Conservation (phyloP, 345 rosid genomes). For the Excoecaria cochinchinensis region DNA sequence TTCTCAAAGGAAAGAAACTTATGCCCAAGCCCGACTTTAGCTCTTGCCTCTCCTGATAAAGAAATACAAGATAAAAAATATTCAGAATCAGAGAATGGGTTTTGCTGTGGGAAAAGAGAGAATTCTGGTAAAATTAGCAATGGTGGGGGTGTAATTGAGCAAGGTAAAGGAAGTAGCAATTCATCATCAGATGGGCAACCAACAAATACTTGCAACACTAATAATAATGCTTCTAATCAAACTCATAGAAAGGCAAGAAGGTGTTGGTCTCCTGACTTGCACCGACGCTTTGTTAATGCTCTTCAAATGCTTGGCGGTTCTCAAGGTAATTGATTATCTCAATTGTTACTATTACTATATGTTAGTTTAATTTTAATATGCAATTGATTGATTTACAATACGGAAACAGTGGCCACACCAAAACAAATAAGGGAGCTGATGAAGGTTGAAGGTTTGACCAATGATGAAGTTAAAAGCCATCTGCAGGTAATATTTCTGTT, state of each 20-base stretch:
- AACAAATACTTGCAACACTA: slow-evolving; percentile 15
- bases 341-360: neutral
- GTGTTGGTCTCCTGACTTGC: slow-evolving; percentile 99
- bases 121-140: slow-evolving; percentile 19
- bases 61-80: slow-evolving; percentile 57
- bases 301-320: slow-evolving; percentile 99
- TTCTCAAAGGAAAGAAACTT: slow-evolving; percentile 70
- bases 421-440: slow-evolving; percentile 96
- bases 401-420: slow-evolving; percentile 79
- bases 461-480: slow-evolving; percentile 99
- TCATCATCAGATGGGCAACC: slow-evolving; percentile 30
- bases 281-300: slow-evolving; percentile 90
- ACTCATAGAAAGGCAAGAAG: slow-evolving; percentile 89
- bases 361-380: neutral
- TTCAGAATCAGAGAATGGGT: slow-evolving; percentile 38
- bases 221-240: slow-evolving; percentile 31
- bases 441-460: slow-evolving; percentile 99
- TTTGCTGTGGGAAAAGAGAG: slow-evolving; percentile 40
- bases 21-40: slow-evolving; percentile 42
- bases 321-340: slow-evolving; percentile 58
- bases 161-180: slow-evolving; percentile 33
- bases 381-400: slow-evolving; percentile 18
- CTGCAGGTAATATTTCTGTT: slow-evolving; percentile 62
- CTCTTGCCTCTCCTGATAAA: slow-evolving; percentile 47
- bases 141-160: slow-evolving; percentile 32